Evolutionary conservation across 257 asterid species (phyloP), one percentile per base, ranked within the genome.

Genomic region (Capsicum pubescens): DNA sequence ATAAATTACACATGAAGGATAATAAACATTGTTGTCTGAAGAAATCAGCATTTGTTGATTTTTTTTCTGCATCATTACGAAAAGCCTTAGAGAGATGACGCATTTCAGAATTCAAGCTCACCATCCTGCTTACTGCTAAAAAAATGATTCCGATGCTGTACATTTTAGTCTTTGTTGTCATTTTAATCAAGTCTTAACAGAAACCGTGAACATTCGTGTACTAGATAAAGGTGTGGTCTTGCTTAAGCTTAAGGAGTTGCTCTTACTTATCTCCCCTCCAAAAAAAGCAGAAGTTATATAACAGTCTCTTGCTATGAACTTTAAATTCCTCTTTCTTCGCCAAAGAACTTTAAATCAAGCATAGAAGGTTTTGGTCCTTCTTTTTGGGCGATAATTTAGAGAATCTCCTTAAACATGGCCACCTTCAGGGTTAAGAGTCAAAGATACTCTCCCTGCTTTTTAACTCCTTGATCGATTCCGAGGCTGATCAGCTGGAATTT

Each of bases 351-450:
- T 26, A 39, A 39, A 39, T 39, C 44, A 39, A 39, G 44, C 44
- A 39, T 39, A 39, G 44, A 39, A 39, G 3, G 44, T 39, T 39
- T 39, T 39, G 44, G 44, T 39, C 5, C 44, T 39, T 39, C 32
- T 26, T 39, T 39, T 39, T 39, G 26, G 54, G 2, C 44, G 56
- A 42, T 44, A 10, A 70, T 55, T 42, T 19, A 52, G 15, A 74
- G 60, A 26, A 76, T 26, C 14, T 76, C 60, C 64, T 77, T 77
- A 54, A 77, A 5, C 64, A 54, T 77, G 63, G 19, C 17, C 57
- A 17, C 82, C 64, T 54, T 52, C 82, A 54, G 9, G 82, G 8
- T 54, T 52, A 8, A 54, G 82, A 52, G 82, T 32, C 64, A 77
- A 8, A 26, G 9, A 54, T 26, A 54, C 32, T 11, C 7, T 26